Evolutionary conservation across 305 asterid species (phyloP), one percentile per base, ranked within the genome.

Genomic region (Rubia occidens): DNA sequence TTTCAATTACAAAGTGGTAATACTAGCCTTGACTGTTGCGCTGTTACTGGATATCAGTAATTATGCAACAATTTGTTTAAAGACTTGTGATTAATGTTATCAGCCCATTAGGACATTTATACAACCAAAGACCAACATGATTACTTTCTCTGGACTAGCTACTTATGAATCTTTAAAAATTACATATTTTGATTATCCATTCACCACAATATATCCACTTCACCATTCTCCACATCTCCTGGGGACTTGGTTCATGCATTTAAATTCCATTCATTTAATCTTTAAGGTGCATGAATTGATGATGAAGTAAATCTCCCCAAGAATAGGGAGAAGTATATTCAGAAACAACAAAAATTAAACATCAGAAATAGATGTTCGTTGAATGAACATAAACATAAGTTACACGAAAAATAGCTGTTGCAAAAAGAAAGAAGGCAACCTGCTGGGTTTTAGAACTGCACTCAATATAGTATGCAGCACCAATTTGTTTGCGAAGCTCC

Each of bases 371-470:
- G 37, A 60, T 21, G 4, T 60, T 60, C 11, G 18, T 32, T 11
- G 14, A 15, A 39, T 18, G 60, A 56, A 43, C 44, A 26, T 56
- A 17, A 55, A 37, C 40, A 24, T 32, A 60, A 11, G 64, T 60
- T 26, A 60, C 42, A 60, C 5, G n/a, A 71, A 49, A 42, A 18
- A 39, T 7, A 55, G 15, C 44, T 53, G 21, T 56, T 18, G 45
- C 66, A 66, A 17, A 43, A 42, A 53, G 55, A 65, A 32, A 68
- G 64, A 64, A 59, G 24, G 60, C 56, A 66, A 91, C 97, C 97
- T 91, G 98, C 76, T 91, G 98, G 78, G 98, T 89, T 81, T 91
- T 91, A 49, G 98, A 87, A 82, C 98, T 91, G 82, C 98, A 91
- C 70, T 91, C 98, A 14, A 91, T 83, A 75, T 91, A 91, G 75